Base-by-base conservation (phyloP, 139 green algal genomes). In the Chlamydomonas incerta region DNA sequence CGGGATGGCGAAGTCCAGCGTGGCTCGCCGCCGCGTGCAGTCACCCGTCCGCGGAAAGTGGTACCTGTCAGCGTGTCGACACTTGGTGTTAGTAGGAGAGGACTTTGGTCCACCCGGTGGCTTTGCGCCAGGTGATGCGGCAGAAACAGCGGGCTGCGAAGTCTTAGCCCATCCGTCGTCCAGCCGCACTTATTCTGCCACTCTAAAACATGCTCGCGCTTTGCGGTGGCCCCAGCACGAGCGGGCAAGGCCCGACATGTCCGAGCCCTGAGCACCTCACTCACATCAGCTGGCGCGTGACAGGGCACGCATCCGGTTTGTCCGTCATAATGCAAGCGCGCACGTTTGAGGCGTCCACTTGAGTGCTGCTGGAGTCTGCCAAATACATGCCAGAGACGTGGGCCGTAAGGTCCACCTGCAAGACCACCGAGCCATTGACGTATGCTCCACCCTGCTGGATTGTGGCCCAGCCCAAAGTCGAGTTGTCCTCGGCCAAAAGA, bases 381-480 rank as follows among this genome's bases (percentile, higher is more conserved):
- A 81, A 34, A 24, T 31, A 81, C 24, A 71, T 37, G 9, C 11
- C 24, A 8, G 57, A 26, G 17, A 70, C 14, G 14, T 81, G 74
- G 14, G 74, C 34, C 15, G 74, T 81, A 1, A 81, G 14, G 57
- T 81, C 74, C 0, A 81, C 23, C 14, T 71, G 74, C 57, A 81
- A 8, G 4, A 29, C 26, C 10, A 71, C 57, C 1, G 21, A 34
- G 2, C 24, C 63, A n/a, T 6, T 77, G 29, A 37, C 28, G 34
- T 71, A 15, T 3, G 70, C 57, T 8, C 24, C 29, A 24, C 74
- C 57, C 24, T 70, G 55, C 57, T 81, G 55, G 3, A 81, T 3
- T 10, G 57, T 81, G 0, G 34, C 57, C 74, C 74, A 81, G 23
- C 74, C 74, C 3, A 81, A 5, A 1, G 74, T 70, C 0, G 29